These are phyloP conservation scores for Talaromyces verruculosus DNA, from an alignment of 2,329 filamentous ascomycete genomes.

Conservation along the genomic window DNA sequence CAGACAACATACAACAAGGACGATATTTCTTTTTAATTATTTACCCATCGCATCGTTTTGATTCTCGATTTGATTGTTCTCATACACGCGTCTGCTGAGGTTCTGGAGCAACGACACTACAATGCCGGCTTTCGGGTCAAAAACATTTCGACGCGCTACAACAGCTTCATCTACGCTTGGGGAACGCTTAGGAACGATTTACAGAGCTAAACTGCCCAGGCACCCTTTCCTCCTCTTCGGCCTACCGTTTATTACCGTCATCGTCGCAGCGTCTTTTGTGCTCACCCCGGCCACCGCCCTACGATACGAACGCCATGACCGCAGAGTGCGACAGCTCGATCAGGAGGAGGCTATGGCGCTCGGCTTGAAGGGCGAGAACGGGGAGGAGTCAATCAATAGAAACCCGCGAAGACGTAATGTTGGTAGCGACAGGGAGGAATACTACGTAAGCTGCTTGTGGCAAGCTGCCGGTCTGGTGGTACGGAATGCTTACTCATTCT, in stretches of 20 bases:
- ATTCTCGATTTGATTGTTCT: too few species aligned
- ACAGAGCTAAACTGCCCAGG: slow-evolving; percentile 71
- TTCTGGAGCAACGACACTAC: too few species aligned
- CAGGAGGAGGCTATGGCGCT: slow-evolving; percentile 85
- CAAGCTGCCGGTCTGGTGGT: background rate
- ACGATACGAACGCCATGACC: slow-evolving; percentile 89
- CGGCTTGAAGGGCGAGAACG: slow-evolving; percentile 62
- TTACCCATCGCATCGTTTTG: background rate
- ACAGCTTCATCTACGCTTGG: slow-evolving; percentile 54
- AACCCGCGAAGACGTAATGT: slow-evolving; percentile 47
- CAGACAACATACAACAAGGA: background rate
- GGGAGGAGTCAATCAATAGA: slow-evolving; percentile 72
- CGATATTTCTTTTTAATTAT: background rate
- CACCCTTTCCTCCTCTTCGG: slow-evolving; percentile 93
- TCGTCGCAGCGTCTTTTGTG: slow-evolving; percentile 89
- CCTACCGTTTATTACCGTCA: slow-evolving; percentile 84
- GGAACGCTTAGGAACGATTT: slow-evolving; percentile 69
- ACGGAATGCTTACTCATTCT: slow-evolving; percentile 11
- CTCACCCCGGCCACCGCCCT: slow-evolving; percentile 91
- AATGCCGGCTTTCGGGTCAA: slow-evolving; percentile 66
- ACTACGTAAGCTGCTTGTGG: slow-evolving; percentile 43
- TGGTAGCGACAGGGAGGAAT: slow-evolving; percentile 48
- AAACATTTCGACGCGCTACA: slow-evolving; percentile 65
- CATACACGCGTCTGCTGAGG: background rate
- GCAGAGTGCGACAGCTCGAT: slow-evolving; percentile 80